Percentiles rank a stretch among this genome's conserved stretches.
Evolutionary conservation across 202 grass and related monocot species (phyloP).

Genomic region (Cymbopogon flexuosus): DNA sequence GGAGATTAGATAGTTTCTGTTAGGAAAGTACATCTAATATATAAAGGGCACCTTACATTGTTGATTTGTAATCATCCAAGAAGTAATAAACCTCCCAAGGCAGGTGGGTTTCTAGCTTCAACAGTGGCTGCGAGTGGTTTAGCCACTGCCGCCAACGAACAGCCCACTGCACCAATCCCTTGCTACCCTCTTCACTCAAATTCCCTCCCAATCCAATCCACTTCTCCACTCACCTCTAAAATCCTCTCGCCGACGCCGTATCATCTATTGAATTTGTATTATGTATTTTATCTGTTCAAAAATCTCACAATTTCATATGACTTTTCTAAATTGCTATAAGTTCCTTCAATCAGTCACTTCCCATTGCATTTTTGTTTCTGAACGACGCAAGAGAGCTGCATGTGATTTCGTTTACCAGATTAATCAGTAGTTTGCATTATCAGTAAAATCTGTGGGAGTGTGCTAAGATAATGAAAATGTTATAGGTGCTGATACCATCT

Average conservation of each 20-base stretch:
- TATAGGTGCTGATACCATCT: slow-evolving; percentile 80
- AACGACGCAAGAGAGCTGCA: neutral
- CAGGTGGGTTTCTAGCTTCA: too few relatives aligned
- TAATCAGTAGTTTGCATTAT: neutral
- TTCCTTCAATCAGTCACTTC: neutral
- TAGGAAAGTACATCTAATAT: too few relatives aligned
- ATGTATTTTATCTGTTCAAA: neutral
- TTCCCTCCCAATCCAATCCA: too few relatives aligned
- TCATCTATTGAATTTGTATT: neutral
- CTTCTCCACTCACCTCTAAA: too few relatives aligned
- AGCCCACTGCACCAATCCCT: too few relatives aligned
- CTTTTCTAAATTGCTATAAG: neutral
- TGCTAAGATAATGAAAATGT: slow-evolving; percentile 33
- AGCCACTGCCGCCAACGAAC: too few relatives aligned
- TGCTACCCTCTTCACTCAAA: too few relatives aligned
- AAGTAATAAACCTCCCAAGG: too few relatives aligned
- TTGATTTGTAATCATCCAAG: too few relatives aligned
- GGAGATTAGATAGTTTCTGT: too few relatives aligned
- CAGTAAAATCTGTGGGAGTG: neutral
- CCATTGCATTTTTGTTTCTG: neutral
- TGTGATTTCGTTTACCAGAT: neutral
- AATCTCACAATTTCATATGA: neutral
- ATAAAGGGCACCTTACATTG: too few relatives aligned
- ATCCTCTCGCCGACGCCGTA: neutral
- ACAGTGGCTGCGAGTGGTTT: too few relatives aligned